Evolutionary conservation across 371 early-diverging fungal genomes (phyloP), one percentile per base, ranked within the genome.

Genomic region (Actinomortierella ambigua): DNA sequence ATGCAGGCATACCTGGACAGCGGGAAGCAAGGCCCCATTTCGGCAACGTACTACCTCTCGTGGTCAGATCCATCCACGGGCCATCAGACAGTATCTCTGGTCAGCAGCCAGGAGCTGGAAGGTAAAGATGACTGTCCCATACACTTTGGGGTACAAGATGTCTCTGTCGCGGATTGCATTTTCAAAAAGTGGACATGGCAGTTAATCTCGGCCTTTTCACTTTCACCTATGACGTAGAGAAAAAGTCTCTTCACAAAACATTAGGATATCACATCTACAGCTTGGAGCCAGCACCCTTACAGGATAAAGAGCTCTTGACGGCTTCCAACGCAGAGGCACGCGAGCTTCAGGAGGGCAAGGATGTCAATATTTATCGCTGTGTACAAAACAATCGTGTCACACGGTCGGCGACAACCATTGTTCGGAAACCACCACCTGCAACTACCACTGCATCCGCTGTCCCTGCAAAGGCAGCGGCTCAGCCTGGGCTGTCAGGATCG

Each of bases 221-320:
- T 34, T 34, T 34, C 34, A 34, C 34, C 11, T 6, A 34, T 34
- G 34, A 34, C 11, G 34, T 34, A 34, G 34, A 34, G 34, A 34
- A 34, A 34, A 34, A 34, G 34, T 34, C 34, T 4, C 11, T 11
- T 4, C 34, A 34, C 34, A 34, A 4, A 34, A 34, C 34, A 34
- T 11, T 51, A 11, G 64, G 75, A 57, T 63, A 57, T 29, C 75
- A 73, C 15, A 73, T 73, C 22, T 73, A 73, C 50, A 73, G 75
- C 23, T 26, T 73, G 46, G 68, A 73, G 17, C 68, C 75, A n/a
- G 63, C 75, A 13, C 57, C 49, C 5, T 58, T 73, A 41, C 63
- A 63, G 39, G 75, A 73, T 40, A 29, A 55, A 11, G 48, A 67
- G 39, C 51, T 60, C 20, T 47, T 73, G 7, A 59, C 75, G 22